A percentile compares a stretch with the other conserved stretches of the same genome.
These are phyloP conservation scores for Coemansia sp. DNA, from an alignment of 192 early-diverging fungal genomes.

Conservation along the genomic window DNA sequence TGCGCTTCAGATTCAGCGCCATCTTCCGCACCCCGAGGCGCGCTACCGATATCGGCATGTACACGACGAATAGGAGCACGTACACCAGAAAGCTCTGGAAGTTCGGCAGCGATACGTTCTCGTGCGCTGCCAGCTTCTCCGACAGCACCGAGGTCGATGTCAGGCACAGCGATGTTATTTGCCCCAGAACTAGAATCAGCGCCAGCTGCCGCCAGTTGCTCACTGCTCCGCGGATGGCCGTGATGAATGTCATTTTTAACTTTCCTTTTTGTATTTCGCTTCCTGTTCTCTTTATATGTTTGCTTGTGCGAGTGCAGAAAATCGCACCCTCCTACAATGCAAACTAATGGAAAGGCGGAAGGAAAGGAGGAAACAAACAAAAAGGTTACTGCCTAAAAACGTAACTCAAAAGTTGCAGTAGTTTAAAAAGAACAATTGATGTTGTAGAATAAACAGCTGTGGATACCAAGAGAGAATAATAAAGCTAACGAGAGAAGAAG, in stretches of 20 bases:
- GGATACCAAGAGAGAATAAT: background rate
- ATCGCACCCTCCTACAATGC: too few species aligned
- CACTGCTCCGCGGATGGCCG: background rate
- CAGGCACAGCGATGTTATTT: constrained; percentile 74
- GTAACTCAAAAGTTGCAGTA: constrained; percentile 53
- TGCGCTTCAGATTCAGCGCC: constrained; percentile 40
- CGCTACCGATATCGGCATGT: constrained; percentile 51
- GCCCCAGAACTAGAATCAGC: constrained; percentile 58
- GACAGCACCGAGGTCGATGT: constrained; percentile 70
- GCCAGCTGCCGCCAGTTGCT: constrained; percentile 54
- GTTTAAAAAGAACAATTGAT: constrained; percentile 29
- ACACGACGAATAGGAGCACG: constrained; percentile 48
- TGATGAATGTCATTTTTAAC: constrained; percentile 41
- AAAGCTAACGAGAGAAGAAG: constrained; percentile 6
- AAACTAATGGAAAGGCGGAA: background rate
- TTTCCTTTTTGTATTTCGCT: constrained; percentile 14
- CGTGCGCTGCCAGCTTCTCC: constrained; percentile 60
- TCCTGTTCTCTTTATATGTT: background rate
- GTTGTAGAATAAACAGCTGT: background rate
- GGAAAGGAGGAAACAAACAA: constrained; percentile 3
- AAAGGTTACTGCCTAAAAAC: constrained; percentile 50
- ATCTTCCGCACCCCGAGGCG: constrained; percentile 44
- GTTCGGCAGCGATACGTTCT: constrained; percentile 64
- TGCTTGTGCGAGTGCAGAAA: background rate
- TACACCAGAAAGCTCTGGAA: constrained; percentile 75